These are phyloP conservation scores for Barnettozyma pratensis DNA, from an alignment of 805 yeast genomes.

Conservation along the genomic window DNA sequence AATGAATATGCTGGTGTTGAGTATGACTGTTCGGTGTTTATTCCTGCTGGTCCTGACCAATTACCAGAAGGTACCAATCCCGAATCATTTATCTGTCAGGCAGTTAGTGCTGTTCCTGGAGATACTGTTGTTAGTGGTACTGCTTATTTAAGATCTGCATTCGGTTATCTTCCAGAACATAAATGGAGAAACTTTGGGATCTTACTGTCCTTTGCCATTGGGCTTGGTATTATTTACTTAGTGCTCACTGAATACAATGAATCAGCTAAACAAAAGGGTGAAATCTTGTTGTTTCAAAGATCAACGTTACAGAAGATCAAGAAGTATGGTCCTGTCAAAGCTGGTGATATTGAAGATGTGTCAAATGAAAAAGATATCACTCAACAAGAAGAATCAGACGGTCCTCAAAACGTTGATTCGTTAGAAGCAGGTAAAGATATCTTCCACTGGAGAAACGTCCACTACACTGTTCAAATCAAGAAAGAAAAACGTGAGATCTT, in stretches of 20 bases:
- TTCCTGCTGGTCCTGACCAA: conserved; percentile 40
- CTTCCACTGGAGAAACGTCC: conserved; percentile 75
- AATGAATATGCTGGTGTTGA: conserved; percentile 48
- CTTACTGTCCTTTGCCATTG: conserved; percentile 45
- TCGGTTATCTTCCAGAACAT: conserved; percentile 39
- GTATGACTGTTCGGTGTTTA: conserved; percentile 41
- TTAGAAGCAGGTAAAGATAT: conserved; percentile 41
- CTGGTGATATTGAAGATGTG: conserved; percentile 24
- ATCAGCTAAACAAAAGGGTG: conserved; percentile 68
- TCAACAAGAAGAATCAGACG: conserved; percentile 15
- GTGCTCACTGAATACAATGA: conserved; percentile 49
- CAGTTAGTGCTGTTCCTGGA: conserved; percentile 55
- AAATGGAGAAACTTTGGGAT: conserved; percentile 68
- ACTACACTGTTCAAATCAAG: conserved; percentile 64
- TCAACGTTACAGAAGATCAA: conserved; percentile 41
- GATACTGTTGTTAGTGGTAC: conserved; percentile 44
- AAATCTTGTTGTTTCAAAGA: conserved; percentile 54
- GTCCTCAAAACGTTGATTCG: conserved; percentile 21
- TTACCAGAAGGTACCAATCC: conserved; percentile 12
- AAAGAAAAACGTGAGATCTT: conserved; percentile 55
- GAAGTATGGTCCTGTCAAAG: conserved; percentile 29
- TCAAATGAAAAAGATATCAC: conserved; percentile 24
- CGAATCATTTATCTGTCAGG: conserved; percentile 41
- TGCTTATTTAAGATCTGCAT: conserved; percentile 40
- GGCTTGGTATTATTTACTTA: conserved; percentile 52